Evolutionary conservation across 2,329 filamentous ascomycete species (phyloP).

Genomic region (Diaporthe australafricana): DNA sequence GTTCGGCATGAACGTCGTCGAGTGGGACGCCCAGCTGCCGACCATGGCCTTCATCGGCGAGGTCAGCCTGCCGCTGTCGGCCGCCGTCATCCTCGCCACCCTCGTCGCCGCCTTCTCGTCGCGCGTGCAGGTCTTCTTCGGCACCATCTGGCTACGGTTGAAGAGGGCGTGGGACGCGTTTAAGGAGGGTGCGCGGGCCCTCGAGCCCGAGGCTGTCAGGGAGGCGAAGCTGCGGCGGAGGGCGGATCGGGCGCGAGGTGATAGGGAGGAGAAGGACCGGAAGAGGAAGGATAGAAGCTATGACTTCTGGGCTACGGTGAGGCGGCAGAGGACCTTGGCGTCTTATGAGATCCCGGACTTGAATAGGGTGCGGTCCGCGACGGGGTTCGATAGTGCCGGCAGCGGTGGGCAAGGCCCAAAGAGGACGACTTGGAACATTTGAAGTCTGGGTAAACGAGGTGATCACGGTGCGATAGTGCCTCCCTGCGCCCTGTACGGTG

Average conservation of each 20-base stretch:
- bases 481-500: no score
- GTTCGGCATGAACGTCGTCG: constrained; percentile 73
- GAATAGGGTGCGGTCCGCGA: constrained; percentile 43
- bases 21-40: constrained; percentile 65
- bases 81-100: constrained; percentile 59
- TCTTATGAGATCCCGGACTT: constrained; percentile 52
- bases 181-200: constrained; percentile 31
- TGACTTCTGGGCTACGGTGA: constrained; percentile 55
- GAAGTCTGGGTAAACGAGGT: not conserved
- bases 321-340: constrained; percentile 43
- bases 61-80: constrained; percentile 61
- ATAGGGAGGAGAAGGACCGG: constrained; percentile 38
- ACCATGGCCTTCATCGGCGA: constrained; percentile 58
- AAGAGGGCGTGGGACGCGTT: not conserved
- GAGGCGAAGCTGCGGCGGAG: constrained; percentile 35
- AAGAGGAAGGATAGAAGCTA: constrained; percentile 48
- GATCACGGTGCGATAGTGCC: not conserved
- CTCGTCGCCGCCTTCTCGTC: constrained; percentile 68
- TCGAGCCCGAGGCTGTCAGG: constrained; percentile 44
- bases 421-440: constrained; percentile 16
- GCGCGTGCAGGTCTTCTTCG: constrained; percentile 50
- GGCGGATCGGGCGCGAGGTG: constrained; percentile 40
- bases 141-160: constrained; percentile 35
- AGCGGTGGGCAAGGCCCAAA: not conserved
- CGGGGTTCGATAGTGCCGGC: constrained; percentile 25